These are phyloP conservation scores for Aspergillus coremiiformis DNA, from an alignment of 495 filamentous ascomycete species.

Conservation along the genomic window DNA sequence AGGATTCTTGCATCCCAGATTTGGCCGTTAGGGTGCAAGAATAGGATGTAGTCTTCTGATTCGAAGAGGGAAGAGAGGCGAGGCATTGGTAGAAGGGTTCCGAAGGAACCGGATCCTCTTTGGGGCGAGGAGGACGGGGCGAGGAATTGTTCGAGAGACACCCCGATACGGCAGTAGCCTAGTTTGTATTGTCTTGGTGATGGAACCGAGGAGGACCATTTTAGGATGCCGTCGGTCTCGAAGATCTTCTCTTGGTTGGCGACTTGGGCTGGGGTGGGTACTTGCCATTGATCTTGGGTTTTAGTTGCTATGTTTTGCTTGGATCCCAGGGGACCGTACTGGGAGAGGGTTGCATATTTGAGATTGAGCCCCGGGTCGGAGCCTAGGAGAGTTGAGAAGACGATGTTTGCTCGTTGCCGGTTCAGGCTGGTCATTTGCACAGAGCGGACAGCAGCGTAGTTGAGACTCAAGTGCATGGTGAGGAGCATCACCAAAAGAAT, in stretches of 20 bases:
- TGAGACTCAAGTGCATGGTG: conserved; percentile 66
- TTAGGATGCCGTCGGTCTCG: conserved; percentile 51
- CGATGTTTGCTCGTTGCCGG: conserved; percentile 75
- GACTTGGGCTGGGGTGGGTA: conserved; percentile 48
- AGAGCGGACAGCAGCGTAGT: conserved; percentile 76
- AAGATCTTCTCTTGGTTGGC: conserved; percentile 66
- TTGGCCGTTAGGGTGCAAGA: conserved; percentile 9
- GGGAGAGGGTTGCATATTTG: background rate
- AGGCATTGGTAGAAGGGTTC: conserved; percentile 15
- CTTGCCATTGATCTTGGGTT: conserved; percentile 2
- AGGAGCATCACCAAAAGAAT: conserved; percentile 63
- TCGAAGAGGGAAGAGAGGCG: conserved; percentile 21
- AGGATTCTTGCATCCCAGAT: conserved; percentile 46
- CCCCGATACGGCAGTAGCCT: conserved; percentile 30
- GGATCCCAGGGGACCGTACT: background rate
- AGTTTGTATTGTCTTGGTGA: conserved; percentile 13
- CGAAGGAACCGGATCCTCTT: conserved; percentile 2
- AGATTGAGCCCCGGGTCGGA: conserved; percentile 22
- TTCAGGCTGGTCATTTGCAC: conserved; percentile 85
- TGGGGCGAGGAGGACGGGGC: background rate
- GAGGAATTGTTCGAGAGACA: conserved; percentile 24
- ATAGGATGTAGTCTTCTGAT: conserved; percentile 27
- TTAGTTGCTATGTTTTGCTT: background rate
- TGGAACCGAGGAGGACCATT: conserved; percentile 31
- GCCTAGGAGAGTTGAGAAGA: conserved; percentile 56